These are phyloP conservation scores for Sporobolomyces phaffii DNA, from an alignment of 768 basidiomycete genomes.

Conservation along the genomic window DNA sequence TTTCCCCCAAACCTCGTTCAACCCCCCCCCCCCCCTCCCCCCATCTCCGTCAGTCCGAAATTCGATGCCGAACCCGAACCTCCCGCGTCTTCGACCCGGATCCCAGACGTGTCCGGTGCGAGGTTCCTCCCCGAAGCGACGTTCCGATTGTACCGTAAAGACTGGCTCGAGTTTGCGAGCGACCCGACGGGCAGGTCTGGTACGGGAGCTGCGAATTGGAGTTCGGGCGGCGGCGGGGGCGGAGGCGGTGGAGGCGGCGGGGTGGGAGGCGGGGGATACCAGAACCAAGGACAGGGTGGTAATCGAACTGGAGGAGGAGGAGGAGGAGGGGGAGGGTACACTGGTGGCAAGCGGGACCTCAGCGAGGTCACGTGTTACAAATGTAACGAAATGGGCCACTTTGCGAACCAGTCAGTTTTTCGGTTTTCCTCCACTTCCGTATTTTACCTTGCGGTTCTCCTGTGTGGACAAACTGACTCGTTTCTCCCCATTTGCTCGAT, in stretches of 20 bases:
- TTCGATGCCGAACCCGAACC: conserved; percentile 43
- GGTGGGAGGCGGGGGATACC: no score
- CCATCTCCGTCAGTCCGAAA: conserved; percentile 39
- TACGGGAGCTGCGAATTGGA: conserved; percentile 33
- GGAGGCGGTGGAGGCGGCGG: no score
- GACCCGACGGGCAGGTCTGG: conserved; percentile 28
- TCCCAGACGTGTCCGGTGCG: conserved; percentile 39
- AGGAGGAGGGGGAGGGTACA: conserved; percentile 68
- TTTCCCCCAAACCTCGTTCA: conserved; percentile 57
- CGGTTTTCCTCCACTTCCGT: background rate
- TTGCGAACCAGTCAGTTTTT: conserved; percentile 26
- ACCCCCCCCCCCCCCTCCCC: conserved; percentile 50
- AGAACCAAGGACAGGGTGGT: background rate
- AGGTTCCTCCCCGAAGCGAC: conserved; percentile 39
- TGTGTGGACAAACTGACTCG: no score
- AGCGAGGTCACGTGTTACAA: conserved; percentile 45
- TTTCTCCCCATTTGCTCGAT: background rate
- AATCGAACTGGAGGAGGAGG: conserved; percentile 47
- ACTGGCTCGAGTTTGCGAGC: conserved; percentile 37
- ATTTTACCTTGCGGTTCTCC: no score
- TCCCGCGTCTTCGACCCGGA: conserved; percentile 31
- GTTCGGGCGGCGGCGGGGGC: conserved; percentile 38
- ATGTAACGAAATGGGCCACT: conserved; percentile 89
- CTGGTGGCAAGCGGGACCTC: background rate
- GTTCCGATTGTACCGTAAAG: conserved; percentile 33